Percentiles rank a stretch among this genome's conserved stretches.
These are phyloP conservation scores for Grosmannia clavigera DNA, from an alignment of 2,329 filamentous ascomycete species.

Conservation along the genomic window DNA sequence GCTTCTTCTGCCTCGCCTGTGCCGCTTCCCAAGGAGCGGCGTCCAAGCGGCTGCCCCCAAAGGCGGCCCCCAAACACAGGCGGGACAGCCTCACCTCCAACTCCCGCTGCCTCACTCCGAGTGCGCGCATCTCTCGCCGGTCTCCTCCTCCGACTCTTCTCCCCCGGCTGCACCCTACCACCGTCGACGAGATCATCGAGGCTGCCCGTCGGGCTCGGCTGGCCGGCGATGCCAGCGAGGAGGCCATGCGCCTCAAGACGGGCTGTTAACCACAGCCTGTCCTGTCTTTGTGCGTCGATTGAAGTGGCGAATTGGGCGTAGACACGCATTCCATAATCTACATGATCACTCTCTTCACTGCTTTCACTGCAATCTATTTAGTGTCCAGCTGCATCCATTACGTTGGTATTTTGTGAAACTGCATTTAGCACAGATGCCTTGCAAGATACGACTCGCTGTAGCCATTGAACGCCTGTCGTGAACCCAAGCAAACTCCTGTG, in stretches of 20 bases:
- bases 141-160: too few species aligned
- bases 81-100: background rate
- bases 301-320: too few species aligned
- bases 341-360: too few species aligned
- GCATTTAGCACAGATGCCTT: background rate
- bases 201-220: constrained; percentile 27
- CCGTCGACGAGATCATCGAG: constrained; percentile 35
- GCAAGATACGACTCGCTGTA: background rate
- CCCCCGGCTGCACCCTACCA: constrained; percentile 14
- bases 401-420: background rate
- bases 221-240: constrained; percentile 28
- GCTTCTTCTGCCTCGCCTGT: constrained; percentile 1
- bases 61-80: background rate
- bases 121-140: background rate
- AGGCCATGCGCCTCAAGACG: constrained; percentile 35
- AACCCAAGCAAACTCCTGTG: background rate
- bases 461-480: background rate
- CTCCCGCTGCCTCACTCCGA: background rate
- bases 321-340: too few species aligned
- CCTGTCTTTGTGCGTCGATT: too few species aligned
- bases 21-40: background rate
- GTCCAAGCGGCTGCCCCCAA: too few species aligned
- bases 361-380: too few species aligned
- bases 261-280: background rate
- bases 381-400: too few species aligned